Conservation (phyloP, 345 rosid species). For the Pugionium cornutum region DNA sequence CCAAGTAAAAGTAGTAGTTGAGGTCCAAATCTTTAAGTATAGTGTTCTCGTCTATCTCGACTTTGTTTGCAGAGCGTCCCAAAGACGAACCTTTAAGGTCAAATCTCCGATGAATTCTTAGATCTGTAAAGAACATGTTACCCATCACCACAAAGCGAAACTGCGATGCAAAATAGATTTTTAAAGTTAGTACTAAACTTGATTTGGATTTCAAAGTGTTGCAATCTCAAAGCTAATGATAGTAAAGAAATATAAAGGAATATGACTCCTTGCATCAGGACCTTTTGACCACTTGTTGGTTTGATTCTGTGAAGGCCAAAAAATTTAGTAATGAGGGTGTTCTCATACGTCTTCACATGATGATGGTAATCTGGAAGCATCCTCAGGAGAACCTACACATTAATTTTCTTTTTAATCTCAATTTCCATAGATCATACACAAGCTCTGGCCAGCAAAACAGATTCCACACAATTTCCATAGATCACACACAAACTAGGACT, state of each 20-base stretch:
- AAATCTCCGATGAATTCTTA: conserved; percentile 91
- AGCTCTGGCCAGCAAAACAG: conserved; percentile 12
- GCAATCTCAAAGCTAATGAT: conserved; percentile 13
- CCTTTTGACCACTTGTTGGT: conserved; percentile 99
- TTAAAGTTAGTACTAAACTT: conserved; percentile 11
- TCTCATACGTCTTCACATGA: conserved; percentile 88
- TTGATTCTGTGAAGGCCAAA: conserved; percentile 99
- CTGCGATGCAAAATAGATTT: conserved; percentile 51
- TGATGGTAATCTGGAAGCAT: conserved; percentile 97
- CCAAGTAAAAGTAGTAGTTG: conserved; percentile 70
- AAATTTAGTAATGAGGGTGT: conserved; percentile 93
- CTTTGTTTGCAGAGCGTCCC: conserved; percentile 87
- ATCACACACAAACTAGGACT: background rate
- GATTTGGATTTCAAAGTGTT: conserved; percentile 15
- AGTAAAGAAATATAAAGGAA: background rate
- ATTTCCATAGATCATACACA: conserved; percentile 12
- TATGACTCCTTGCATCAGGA: conserved; percentile 32
- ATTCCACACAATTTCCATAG: background rate
- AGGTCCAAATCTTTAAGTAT: conserved; percentile 96
- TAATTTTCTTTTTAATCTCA: conserved; percentile 21
- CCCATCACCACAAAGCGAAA: conserved; percentile 99
- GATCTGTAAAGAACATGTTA: conserved; percentile 97
- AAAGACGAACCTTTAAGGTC: conserved; percentile 95
- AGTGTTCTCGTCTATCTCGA: conserved; percentile 94
- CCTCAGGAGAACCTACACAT: conserved; percentile 77